Evolutionary conservation across 495 filamentous ascomycete genomes (phyloP).

Genomic region (Stereocaulon alpinum): DNA sequence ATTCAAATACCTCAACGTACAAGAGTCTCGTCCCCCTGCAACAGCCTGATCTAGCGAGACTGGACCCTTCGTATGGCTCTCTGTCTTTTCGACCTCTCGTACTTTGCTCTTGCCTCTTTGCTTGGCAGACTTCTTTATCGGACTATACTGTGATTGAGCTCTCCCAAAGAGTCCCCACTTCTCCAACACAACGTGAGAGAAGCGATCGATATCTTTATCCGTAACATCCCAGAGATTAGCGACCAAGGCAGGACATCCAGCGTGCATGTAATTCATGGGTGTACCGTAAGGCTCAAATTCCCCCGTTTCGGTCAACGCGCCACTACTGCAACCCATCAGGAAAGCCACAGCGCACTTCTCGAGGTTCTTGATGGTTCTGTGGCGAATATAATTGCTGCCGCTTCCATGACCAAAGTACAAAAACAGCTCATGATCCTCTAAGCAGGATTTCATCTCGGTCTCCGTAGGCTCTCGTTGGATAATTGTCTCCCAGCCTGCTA

Average conservation of each 20-base stretch:
- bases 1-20: constrained; percentile 81
- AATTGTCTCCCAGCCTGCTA: constrained; percentile 56
- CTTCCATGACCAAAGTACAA: constrained; percentile 95
- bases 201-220: constrained; percentile 90
- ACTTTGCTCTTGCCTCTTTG: constrained; percentile 25
- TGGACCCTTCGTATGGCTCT: neutral
- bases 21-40: constrained; percentile 56
- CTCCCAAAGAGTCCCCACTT: constrained; percentile 65
- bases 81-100: constrained; percentile 1
- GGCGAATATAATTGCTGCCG: constrained; percentile 86
- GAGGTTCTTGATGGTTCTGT: constrained; percentile 64
- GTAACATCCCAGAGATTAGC: constrained; percentile 97
- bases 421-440: constrained; percentile 54
- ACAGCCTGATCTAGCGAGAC: constrained; percentile 67
- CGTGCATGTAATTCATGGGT: constrained; percentile 81
- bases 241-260: constrained; percentile 71
- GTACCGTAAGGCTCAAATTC: constrained; percentile 84
- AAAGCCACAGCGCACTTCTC: constrained; percentile 69
- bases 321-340: constrained; percentile 87
- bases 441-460: constrained; percentile 54
- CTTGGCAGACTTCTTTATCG: constrained; percentile 20
- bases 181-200: constrained; percentile 63
- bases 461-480: constrained; percentile 61
- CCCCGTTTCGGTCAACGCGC: constrained; percentile 64
- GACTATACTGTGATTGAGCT: constrained; percentile 15